These are phyloP conservation scores for Colletotrichum acutatum DNA, from an alignment of 2,329 filamentous ascomycete species.

Conservation along the genomic window DNA sequence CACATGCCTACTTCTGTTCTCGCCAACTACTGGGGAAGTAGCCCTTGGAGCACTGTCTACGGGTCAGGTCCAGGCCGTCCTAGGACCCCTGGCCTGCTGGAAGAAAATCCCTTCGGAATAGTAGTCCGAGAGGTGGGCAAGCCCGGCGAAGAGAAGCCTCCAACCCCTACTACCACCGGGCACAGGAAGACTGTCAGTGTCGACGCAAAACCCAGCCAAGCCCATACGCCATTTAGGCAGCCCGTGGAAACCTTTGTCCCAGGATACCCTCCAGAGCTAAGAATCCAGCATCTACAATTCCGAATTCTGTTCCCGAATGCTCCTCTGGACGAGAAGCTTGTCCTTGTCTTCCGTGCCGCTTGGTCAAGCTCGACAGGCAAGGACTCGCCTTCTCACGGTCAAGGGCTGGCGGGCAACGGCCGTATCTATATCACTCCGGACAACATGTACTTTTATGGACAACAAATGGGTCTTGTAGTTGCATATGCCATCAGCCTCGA, in stretches of 20 bases:
- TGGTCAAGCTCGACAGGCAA: slow-evolving; percentile 71
- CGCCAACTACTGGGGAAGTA: slow-evolving; percentile 94
- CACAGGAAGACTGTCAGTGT: slow-evolving; percentile 59
- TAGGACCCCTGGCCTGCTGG: slow-evolving; percentile 35
- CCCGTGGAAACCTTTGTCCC: slow-evolving; percentile 70
- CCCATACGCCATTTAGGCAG: slow-evolving; percentile 43
- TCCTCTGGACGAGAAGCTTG: slow-evolving; percentile 80
- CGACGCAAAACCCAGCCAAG: slow-evolving; percentile 47
- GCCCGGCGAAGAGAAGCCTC: slow-evolving; percentile 39
- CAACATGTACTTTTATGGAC: slow-evolving; percentile 95
- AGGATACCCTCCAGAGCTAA: slow-evolving; percentile 84
- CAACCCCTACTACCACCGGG: slow-evolving; percentile 26
- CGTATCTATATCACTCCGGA: slow-evolving; percentile 88
- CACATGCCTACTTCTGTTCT: slow-evolving; percentile 86
- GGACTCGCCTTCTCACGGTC: slow-evolving; percentile 51
- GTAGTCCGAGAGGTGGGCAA: slow-evolving; percentile 49
- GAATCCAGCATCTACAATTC: slow-evolving; percentile 92
- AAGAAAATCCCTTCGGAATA: slow-evolving; percentile 55
- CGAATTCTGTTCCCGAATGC: slow-evolving; percentile 88
- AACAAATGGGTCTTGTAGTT: slow-evolving; percentile 90
- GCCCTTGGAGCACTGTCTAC: slow-evolving; percentile 71
- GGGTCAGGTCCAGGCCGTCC: slow-evolving; percentile 38
- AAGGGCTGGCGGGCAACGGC: slow-evolving; percentile 71
- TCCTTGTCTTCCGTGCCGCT: slow-evolving; percentile 91
- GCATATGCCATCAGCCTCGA: slow-evolving; percentile 82